Conservation (phyloP, 495 filamentous ascomycete genomes). For the Trichocladium antarcticum region DNA sequence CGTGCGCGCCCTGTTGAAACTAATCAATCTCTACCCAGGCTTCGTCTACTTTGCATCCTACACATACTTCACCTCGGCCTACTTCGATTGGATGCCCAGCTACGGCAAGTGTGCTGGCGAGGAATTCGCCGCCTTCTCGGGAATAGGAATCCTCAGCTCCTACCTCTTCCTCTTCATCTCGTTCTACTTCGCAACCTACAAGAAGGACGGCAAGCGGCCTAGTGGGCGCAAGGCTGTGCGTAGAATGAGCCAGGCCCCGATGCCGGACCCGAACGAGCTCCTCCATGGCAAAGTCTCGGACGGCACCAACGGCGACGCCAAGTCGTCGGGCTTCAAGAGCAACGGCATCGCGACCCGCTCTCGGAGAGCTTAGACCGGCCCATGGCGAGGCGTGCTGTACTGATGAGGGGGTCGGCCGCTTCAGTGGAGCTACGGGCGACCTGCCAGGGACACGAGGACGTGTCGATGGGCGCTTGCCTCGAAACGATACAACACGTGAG, state of each 20-base stretch:
- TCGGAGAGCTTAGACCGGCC: constrained; percentile 45
- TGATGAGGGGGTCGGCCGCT: too few species aligned
- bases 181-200: constrained; percentile 97
- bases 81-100: constrained; percentile 78
- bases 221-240: constrained; percentile 46
- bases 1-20: background rate
- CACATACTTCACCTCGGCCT: constrained; percentile 86
- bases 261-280: constrained; percentile 32
- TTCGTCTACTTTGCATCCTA: constrained; percentile 95
- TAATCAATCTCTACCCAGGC: constrained; percentile 35
- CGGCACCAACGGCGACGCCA: constrained; percentile 25
- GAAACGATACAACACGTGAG: background rate
- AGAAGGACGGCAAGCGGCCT: constrained; percentile 61
- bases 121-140: constrained; percentile 92
- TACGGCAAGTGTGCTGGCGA: constrained; percentile 82
- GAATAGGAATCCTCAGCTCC: constrained; percentile 79
- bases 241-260: constrained; percentile 44
- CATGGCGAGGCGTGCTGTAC: background rate
- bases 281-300: constrained; percentile 20
- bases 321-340: constrained; percentile 37
- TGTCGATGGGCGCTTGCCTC: background rate
- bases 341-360: constrained; percentile 44
- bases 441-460: background rate
- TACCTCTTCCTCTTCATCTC: constrained; percentile 97
- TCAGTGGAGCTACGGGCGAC: background rate